Evolutionary conservation across 1,139 yeast genomes (phyloP), one percentile per base, ranked within the genome.

Genomic region (Candida gigantensis): DNA sequence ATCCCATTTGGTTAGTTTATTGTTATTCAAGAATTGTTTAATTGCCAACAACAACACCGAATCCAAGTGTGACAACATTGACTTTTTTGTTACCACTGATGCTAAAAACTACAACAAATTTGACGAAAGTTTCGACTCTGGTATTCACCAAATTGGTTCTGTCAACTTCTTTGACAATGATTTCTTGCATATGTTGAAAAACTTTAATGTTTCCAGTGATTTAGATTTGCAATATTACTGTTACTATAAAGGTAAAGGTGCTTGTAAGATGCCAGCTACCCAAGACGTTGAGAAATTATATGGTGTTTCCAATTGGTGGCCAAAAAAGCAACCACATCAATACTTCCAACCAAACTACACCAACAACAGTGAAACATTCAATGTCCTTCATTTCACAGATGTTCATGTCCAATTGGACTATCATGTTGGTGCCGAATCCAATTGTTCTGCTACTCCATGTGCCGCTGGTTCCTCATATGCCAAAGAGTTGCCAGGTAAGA

Each of bases 371-470:
- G 61, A 57, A 12, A 45, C 44, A 6, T 77, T 81, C 57, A 77
- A 79, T 43, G 88, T 80, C n/a, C 62, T 81, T 42, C 89, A 82
- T 49, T 50, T 82, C 18, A 72, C 80, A 19, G 89, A 82, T 52
- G 76, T 81, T 59, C 89, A 82, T 52, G 58, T 79, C 34, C 77
- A 80, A 51, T 58, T 73, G 37, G 72, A 79, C 42, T 82, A 79
- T 55, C 56, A 68, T 3, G 64, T 74, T 11, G 85, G 84, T 14
- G 54, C 79, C 4, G 87, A 81, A 52, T 77, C 77, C 11, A 79
- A 81, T 50, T 81, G 88, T 57, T 57, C 80, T 3, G 55, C 58
- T 20, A 53, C 59, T 10, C 65, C 74, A 60, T 78, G 84, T 53
- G 77, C 81, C 49, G 58, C 68, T 39, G 68, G 68, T 0, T 69